Conservation (phyloP, 2,329 filamentous ascomycete species). For the Salinomyces thailandicus region DNA sequence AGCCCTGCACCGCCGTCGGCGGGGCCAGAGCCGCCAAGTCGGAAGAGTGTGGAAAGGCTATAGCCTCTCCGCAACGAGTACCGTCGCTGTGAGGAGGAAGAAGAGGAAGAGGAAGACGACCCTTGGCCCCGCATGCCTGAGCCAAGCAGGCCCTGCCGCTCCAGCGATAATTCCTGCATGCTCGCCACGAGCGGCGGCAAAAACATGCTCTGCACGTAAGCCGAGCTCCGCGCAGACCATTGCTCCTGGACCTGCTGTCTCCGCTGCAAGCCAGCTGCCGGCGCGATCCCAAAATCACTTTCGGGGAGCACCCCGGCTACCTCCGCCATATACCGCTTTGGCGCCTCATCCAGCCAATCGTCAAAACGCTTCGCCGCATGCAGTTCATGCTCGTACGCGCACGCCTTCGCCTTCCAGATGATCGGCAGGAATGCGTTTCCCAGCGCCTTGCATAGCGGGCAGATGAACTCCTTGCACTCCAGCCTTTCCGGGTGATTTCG, state of each 20-base stretch:
- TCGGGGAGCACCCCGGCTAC: no score
- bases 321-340: constrained; percentile 37
- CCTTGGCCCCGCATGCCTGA: constrained; percentile 9
- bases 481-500: constrained; percentile 83
- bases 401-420: constrained; percentile 85
- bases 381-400: constrained; percentile 60
- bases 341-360: constrained; percentile 50
- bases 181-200: constrained; percentile 20
- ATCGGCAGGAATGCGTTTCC: constrained; percentile 93
- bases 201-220: constrained; percentile 21
- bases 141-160: constrained; percentile 1
- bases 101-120: constrained; percentile 1
- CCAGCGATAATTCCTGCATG: constrained; percentile 20
- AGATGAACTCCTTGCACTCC: constrained; percentile 78
- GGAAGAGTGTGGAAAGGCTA: constrained; percentile 7
- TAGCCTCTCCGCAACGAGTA: constrained; percentile 10
- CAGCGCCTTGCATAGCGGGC: constrained; percentile 89
- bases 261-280: constrained; percentile 14
- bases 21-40: background rate
- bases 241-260: constrained; percentile 23
- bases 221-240: constrained; percentile 14
- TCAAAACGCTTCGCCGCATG: constrained; percentile 47
- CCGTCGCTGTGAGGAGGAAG: constrained; percentile 4
- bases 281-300: constrained; percentile 37
- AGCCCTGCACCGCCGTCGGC: background rate